phyloP scores from a whole-genome alignment of 2,329 filamentous ascomycete genomes.

The Colletotrichum tamarilloi region DNA sequence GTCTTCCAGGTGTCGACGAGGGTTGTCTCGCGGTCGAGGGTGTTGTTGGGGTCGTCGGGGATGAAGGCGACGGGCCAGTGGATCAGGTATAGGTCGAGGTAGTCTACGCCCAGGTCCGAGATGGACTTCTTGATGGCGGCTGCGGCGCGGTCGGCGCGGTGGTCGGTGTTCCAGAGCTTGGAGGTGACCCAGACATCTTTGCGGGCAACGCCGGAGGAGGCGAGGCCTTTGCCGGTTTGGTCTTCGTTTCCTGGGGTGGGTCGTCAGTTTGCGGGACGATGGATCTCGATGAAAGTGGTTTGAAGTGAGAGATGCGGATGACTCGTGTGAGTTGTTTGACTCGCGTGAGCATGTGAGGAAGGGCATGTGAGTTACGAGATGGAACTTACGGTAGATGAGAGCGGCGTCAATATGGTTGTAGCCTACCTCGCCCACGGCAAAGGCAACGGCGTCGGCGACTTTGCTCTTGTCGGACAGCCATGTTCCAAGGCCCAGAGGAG shows the following conservation, averaged over 20 bases:
- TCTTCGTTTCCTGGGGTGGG: slow-evolving; percentile 59
- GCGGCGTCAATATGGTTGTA: slow-evolving; percentile 69
- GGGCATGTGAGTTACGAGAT: slow-evolving; percentile 37
- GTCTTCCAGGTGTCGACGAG: slow-evolving; percentile 64
- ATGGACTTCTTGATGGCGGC: slow-evolving; percentile 59
- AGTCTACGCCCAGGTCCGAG: slow-evolving; percentile 58
- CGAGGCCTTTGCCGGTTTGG: slow-evolving; percentile 60
- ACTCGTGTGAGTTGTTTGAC: not conserved
- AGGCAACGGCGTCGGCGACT: slow-evolving; percentile 67
- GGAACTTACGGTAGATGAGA: slow-evolving; percentile 59
- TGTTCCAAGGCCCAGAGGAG: slow-evolving; percentile 55
- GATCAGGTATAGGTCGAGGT: slow-evolving; percentile 65
- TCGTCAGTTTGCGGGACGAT: not conserved
- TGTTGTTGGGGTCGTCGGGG: slow-evolving; percentile 39
- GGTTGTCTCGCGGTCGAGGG: slow-evolving; percentile 43
- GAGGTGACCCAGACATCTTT: slow-evolving; percentile 69
- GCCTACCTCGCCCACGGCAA: slow-evolving; percentile 56
- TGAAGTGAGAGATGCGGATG: no score
- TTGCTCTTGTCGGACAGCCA: slow-evolving; percentile 72
- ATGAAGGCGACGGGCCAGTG: slow-evolving; percentile 51
- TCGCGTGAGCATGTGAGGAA: not conserved
- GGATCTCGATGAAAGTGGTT: no score
- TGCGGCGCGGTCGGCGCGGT: slow-evolving; percentile 42
- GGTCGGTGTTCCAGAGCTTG: slow-evolving; percentile 73
- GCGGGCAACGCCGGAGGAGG: slow-evolving; percentile 55